Evolutionary conservation across 1,139 yeast genomes (phyloP).

Genomic region (Taphrina wiesneri): DNA sequence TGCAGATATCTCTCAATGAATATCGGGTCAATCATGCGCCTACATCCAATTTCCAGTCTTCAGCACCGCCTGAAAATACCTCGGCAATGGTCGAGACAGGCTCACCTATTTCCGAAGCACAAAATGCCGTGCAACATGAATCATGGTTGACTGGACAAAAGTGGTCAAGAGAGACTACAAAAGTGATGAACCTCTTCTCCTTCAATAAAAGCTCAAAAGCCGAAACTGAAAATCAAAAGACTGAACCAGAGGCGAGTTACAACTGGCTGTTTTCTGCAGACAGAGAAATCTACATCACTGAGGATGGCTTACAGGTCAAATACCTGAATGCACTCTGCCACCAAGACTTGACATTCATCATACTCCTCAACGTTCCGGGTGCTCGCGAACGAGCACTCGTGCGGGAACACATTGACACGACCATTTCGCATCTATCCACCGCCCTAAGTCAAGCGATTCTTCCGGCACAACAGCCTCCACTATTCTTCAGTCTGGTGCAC

Average conservation of each 20-base stretch:
- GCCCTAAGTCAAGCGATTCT: neutral
- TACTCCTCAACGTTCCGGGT: neutral
- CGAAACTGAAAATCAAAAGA: neutral
- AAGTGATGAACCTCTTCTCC: neutral
- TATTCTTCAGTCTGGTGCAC: slow-evolving; percentile 23
- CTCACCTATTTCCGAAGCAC: neutral
- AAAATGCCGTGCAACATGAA: neutral
- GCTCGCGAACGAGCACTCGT: slow-evolving; percentile 2
- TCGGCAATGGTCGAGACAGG: neutral
- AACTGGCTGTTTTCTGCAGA: neutral
- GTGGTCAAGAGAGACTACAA: slow-evolving; percentile 13
- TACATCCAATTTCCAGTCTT: neutral
- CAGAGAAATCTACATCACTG: neutral
- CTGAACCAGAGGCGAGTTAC: neutral
- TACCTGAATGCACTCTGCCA: neutral
- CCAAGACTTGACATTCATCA: neutral
- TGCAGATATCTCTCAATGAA: neutral
- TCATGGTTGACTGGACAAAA: slow-evolving; percentile 22
- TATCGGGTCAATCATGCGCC: neutral
- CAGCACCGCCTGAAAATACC: neutral
- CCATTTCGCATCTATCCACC: neutral
- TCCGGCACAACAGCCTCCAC: neutral
- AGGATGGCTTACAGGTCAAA: neutral
- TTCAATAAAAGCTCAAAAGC: neutral
- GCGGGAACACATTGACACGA: neutral